Evolutionary conservation across 139 green algal species (phyloP), one percentile per base, ranked within the genome.

Genomic region (Chlamydomonas sphaeroides): DNA sequence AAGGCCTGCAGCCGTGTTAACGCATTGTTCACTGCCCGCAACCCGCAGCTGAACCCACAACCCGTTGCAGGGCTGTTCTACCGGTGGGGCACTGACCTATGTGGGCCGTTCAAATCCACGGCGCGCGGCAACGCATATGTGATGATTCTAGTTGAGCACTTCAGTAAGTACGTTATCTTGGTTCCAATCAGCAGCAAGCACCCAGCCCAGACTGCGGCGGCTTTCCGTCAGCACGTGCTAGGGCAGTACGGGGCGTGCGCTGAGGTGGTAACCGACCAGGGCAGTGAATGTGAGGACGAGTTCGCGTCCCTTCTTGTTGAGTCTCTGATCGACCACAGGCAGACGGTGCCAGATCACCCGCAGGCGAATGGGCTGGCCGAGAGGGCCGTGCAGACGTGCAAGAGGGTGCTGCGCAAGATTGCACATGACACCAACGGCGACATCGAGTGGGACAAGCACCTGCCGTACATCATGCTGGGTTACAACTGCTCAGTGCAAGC

Each of bases 341-440:
- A 28, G 4, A 90, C 86, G 11, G 59, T 68, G 4, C 28, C 83
- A 5, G 36, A 83, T 21, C 62, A 85, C 53, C 84, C 84, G 0
- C 69, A 91, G 51, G 78, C 68, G 1, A 79, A 91, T 30, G 83
- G 87, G 1, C 59, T n/a, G n/a, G n/a, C n/a, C n/a, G n/a, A n/a
- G n/a, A n/a, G n/a, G n/a, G n/a, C n/a, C n/a, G n/a, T n/a, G n/a
- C n/a, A n/a, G n/a, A n/a, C n/a, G n/a, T n/a, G n/a, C n/a, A n/a
- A n/a, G n/a, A n/a, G n/a, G n/a, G n/a, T n/a, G n/a, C n/a, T n/a
- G n/a, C n/a, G n/a, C n/a, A n/a, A n/a, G n/a, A n/a, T n/a, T n/a
- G 59, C 84, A 39, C 18, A n/a, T n/a, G n/a, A n/a, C n/a, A n/a
- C 45, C 45, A 53, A 53, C 45, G 45, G 45, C 45, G 11, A 21